phyloP scores from a whole-genome alignment of 2,329 filamentous ascomycete genomes.

The Tolypocladium pustulatum region DNA sequence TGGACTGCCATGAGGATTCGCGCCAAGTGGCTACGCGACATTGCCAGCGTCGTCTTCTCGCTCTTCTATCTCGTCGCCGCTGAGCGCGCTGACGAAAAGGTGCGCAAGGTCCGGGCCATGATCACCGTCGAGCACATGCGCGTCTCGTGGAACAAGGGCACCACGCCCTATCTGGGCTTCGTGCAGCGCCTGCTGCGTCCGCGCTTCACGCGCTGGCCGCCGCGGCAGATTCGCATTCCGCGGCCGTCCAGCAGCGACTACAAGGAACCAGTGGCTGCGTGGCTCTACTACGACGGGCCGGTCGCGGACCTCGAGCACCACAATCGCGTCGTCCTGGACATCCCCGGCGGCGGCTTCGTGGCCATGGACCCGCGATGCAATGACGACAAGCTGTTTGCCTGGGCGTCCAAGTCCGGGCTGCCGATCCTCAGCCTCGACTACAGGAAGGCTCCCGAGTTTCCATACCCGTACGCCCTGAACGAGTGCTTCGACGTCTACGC shows the following conservation, averaged over 20 bases:
- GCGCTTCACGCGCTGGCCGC: slow-evolving; percentile 68
- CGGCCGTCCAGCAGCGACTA: slow-evolving; percentile 73
- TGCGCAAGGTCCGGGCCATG: slow-evolving; percentile 75
- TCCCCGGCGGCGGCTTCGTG: slow-evolving; percentile 91
- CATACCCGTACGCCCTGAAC: slow-evolving; percentile 36
- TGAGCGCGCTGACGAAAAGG: slow-evolving; percentile 93
- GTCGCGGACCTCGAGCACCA: slow-evolving; percentile 67
- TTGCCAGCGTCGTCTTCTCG: slow-evolving; percentile 75
- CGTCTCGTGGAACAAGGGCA: slow-evolving; percentile 92
- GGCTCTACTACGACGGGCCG: slow-evolving; percentile 91
- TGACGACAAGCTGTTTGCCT: slow-evolving; percentile 87
- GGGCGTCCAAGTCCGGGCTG: slow-evolving; percentile 82
- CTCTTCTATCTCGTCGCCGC: slow-evolving; percentile 87
- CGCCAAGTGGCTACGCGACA: slow-evolving; percentile 66
- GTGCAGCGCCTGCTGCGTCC: slow-evolving; percentile 66
- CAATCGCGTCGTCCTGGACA: slow-evolving; percentile 71
- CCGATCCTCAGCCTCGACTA: slow-evolving; percentile 90
- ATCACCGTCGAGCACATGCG: slow-evolving; percentile 86
- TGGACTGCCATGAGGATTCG: slow-evolving; percentile 96
- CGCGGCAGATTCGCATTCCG: slow-evolving; percentile 74
- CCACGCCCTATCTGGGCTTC: slow-evolving; percentile 71
- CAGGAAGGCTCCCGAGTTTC: slow-evolving; percentile 39
- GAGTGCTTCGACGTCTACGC: slow-evolving; percentile 39
- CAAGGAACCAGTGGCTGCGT: slow-evolving; percentile 69
- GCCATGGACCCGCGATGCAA: slow-evolving; percentile 93